These are phyloP conservation scores for Boletus subcaerulescens DNA, from an alignment of 768 basidiomycete genomes.

Conservation along the genomic window DNA sequence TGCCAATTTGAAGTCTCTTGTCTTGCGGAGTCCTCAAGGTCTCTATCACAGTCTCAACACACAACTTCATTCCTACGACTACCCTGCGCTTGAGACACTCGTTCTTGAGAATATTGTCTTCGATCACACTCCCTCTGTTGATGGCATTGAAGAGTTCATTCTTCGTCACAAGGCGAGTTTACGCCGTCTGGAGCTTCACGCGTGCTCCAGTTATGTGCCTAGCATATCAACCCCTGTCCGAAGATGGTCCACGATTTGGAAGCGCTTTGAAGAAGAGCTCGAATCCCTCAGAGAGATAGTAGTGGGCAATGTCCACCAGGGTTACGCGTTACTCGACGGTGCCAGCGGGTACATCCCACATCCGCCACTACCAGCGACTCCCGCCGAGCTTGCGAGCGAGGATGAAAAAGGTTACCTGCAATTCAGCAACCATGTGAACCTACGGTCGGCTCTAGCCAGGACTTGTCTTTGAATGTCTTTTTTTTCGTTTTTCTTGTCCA, in stretches of 20 bases:
- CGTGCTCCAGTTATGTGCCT: constrained; percentile 27
- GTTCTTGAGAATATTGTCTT: constrained; percentile 31
- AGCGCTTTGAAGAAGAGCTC: constrained; percentile 22
- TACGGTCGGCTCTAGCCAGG: constrained; percentile 1
- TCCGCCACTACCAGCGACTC: constrained; percentile 1
- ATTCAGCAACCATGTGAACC: constrained; percentile 12
- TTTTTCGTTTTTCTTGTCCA: neutral
- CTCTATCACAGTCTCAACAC: constrained; percentile 28
- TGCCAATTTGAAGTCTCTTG: constrained; percentile 18
- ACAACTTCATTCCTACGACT: constrained; percentile 17
- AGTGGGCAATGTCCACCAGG: constrained; percentile 9
- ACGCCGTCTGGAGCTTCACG: constrained; percentile 23
- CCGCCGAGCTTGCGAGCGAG: constrained; percentile 2
- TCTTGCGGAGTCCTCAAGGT: constrained; percentile 27
- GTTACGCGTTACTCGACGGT: constrained; percentile 25
- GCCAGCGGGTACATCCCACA: constrained; percentile 24
- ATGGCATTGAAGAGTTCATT: constrained; percentile 31
- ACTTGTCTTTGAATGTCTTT: neutral
- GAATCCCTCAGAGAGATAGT: constrained; percentile 22
- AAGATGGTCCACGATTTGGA: constrained; percentile 29
- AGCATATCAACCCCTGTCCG: constrained; percentile 14
- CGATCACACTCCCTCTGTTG: constrained; percentile 16
- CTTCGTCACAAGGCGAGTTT: constrained; percentile 28
- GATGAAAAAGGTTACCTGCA: constrained; percentile 10
- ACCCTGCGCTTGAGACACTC: constrained; percentile 27